Percentiles rank a stretch among this genome's conserved stretches.
phyloP scores from a whole-genome alignment of 2,329 filamentous ascomycete species.

The Bipolaris oryzae region DNA sequence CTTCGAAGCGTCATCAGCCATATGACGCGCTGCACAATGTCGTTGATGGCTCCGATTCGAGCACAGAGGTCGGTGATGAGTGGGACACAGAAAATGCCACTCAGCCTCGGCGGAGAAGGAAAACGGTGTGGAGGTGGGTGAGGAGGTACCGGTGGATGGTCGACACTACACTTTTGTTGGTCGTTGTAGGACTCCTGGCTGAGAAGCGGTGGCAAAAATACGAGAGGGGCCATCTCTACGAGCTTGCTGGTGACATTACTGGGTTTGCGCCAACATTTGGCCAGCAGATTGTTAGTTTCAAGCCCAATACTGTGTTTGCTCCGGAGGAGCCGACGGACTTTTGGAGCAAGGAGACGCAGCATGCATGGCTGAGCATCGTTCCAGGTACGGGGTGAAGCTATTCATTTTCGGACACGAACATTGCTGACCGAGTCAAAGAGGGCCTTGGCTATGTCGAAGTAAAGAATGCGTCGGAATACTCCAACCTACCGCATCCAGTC shows the following conservation, averaged over 20 bases:
- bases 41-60: slow-evolving; percentile 32
- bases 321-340: slow-evolving; percentile 40
- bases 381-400: slow-evolving; percentile 26
- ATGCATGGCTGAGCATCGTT: slow-evolving; percentile 42
- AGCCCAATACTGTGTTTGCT: slow-evolving; percentile 31
- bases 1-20: slow-evolving; percentile 27
- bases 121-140: slow-evolving; percentile 20
- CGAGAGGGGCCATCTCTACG: slow-evolving; percentile 21
- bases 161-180: slow-evolving; percentile 36
- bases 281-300: slow-evolving; percentile 39
- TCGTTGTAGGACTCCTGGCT: slow-evolving; percentile 36
- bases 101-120: slow-evolving; percentile 14
- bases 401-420: not conserved
- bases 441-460: slow-evolving; percentile 43
- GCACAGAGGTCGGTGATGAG: slow-evolving; percentile 37
- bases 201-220: slow-evolving; percentile 31
- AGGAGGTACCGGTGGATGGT: slow-evolving; percentile 34
- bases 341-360: slow-evolving; percentile 37
- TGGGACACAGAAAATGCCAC: slow-evolving; percentile 25
- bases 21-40: slow-evolving; percentile 35
- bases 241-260: slow-evolving; percentile 39
- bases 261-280: slow-evolving; percentile 45
- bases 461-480: slow-evolving; percentile 26
- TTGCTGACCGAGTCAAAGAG: slow-evolving; percentile 20
- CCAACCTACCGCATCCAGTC: slow-evolving; percentile 39